phyloP scores from a whole-genome alignment of 306 rosid species.

The Castanopsis chinensis region DNA sequence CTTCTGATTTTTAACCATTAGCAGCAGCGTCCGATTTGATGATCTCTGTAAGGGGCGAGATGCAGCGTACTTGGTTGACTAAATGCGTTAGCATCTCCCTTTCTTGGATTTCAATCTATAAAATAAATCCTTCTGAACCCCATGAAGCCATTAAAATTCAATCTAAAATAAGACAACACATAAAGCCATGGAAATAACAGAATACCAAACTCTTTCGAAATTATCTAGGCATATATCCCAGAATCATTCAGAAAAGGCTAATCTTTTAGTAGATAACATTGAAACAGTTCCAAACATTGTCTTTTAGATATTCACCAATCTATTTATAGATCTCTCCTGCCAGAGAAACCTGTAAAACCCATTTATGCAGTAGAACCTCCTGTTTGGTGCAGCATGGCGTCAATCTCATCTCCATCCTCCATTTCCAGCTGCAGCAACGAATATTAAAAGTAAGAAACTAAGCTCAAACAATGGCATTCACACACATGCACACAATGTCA shows the following conservation, averaged over 20 bases:
- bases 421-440: conserved; percentile 64
- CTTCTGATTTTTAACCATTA: no score
- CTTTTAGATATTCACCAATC: conserved; percentile 22
- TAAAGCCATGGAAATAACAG: not conserved
- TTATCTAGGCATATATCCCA: no score
- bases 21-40: not conserved
- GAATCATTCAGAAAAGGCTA: no score
- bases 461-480: not conserved
- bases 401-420: conserved; percentile 90
- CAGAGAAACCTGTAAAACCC: not conserved
- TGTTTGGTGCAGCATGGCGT: conserved; percentile 85
- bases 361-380: conserved; percentile 51
- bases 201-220: no score
- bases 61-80: no score
- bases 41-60: not conserved
- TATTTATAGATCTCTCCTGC: conserved; percentile 17
- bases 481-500: not conserved
- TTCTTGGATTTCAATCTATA: not conserved
- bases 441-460: conserved; percentile 1
- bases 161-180: not conserved
- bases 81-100: not conserved
- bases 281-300: conserved; percentile 5
- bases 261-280: no score
- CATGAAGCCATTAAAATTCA: not conserved
- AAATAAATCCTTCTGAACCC: not conserved